Evolutionary conservation across 78 protist species (phyloP).

Genomic region (Dictyostelium brefeldianum): DNA sequence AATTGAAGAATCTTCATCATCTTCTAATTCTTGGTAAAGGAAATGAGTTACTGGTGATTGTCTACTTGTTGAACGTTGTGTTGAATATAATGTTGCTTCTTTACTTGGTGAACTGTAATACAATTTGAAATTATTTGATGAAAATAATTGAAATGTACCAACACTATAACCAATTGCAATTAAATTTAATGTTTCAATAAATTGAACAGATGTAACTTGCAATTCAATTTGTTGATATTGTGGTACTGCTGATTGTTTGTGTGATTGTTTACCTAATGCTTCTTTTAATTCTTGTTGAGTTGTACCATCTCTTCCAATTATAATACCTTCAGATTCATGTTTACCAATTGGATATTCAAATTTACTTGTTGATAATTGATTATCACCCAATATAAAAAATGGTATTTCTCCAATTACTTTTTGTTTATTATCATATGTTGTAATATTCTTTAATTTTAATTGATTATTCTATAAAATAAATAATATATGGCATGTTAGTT

Average conservation of each 20-base stretch:
- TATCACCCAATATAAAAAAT: slow-evolving; percentile 30
- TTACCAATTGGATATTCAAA: slow-evolving; percentile 15
- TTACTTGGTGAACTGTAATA: slow-evolving; percentile 22
- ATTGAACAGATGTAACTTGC: background rate
- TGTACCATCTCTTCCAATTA: background rate
- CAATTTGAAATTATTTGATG: background rate
- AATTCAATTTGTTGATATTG: slow-evolving; percentile 3
- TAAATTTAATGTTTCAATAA: background rate
- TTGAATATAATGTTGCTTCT: slow-evolving; percentile 17
- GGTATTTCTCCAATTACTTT: background rate
- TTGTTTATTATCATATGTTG: background rate
- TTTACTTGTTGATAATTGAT: background rate
- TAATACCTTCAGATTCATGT: background rate
- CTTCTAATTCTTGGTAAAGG: slow-evolving; percentile 71
- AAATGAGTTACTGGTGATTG: slow-evolving; percentile 54
- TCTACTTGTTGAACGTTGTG: background rate
- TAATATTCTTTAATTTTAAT: background rate
- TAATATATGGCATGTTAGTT: background rate
- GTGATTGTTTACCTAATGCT: background rate
- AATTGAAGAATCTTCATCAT: background rate
- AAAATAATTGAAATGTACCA: slow-evolving; percentile 62
- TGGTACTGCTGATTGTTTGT: background rate
- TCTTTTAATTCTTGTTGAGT: slow-evolving; percentile 5
- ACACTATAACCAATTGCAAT: slow-evolving; percentile 61
- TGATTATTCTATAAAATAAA: background rate